phyloP scores from a whole-genome alignment of 1,284 basidiomycete genomes.

The Schizophyllum commune region DNA sequence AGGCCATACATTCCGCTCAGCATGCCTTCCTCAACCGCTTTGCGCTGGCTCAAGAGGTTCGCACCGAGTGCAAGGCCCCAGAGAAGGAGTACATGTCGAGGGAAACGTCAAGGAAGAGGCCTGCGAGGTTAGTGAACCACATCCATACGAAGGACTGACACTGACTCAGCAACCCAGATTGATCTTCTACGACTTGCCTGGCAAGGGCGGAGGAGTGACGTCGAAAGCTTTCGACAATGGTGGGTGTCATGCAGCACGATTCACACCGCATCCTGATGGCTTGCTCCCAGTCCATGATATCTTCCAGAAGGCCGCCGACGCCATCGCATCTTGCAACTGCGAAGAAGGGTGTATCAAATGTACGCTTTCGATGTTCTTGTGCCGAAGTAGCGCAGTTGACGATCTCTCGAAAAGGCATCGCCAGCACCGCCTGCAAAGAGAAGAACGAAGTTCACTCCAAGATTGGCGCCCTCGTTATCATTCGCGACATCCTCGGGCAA shows the following conservation, averaged over 20 bases:
- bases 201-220: slow-evolving; percentile 65
- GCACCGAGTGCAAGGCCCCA: slow-evolving; percentile 78
- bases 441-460: slow-evolving; percentile 65
- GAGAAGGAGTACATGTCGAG: slow-evolving; percentile 71
- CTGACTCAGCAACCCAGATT: slow-evolving; percentile 37
- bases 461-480: slow-evolving; percentile 60
- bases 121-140: slow-evolving; percentile 48
- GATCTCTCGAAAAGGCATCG: slow-evolving; percentile 40
- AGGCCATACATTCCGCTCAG: slow-evolving; percentile 77
- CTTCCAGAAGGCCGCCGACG: slow-evolving; percentile 54
- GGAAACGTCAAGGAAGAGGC: slow-evolving; percentile 61
- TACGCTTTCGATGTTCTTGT: slow-evolving; percentile 25
- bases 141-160: background rate
- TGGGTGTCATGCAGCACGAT: slow-evolving; percentile 20
- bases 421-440: slow-evolving; percentile 56
- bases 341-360: slow-evolving; percentile 68
- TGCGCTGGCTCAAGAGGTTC: slow-evolving; percentile 62
- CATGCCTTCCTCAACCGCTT: slow-evolving; percentile 83
- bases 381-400: background rate
- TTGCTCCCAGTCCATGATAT: slow-evolving; percentile 46
- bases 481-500: slow-evolving; percentile 52
- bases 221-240: slow-evolving; percentile 82
- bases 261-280: background rate
- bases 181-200: slow-evolving; percentile 76
- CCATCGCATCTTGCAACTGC: slow-evolving; percentile 66